Percentiles rank a stretch among this genome's conserved stretches.
Conservation (phyloP, 768 basidiomycete genomes). For the Russula foetens region DNA sequence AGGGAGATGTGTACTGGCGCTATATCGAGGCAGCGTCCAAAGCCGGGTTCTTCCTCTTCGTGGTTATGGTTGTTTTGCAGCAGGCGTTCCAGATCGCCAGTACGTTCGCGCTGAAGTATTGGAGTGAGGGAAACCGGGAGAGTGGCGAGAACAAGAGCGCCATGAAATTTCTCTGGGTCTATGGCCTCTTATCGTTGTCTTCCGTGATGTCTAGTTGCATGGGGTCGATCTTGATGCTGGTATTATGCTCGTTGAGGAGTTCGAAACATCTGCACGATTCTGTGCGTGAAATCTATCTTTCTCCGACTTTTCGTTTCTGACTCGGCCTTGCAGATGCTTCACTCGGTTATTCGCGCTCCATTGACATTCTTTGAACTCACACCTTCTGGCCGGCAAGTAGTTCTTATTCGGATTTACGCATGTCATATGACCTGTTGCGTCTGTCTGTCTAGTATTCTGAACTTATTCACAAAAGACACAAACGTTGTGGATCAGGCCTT, state of each 20-base stretch:
- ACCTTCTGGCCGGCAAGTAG: constrained; percentile 65
- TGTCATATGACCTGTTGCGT: background rate
- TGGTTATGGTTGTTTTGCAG: constrained; percentile 43
- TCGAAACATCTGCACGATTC: constrained; percentile 69
- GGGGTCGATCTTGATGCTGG: constrained; percentile 62
- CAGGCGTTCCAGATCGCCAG: constrained; percentile 56
- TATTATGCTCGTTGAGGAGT: constrained; percentile 67
- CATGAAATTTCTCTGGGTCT: constrained; percentile 48
- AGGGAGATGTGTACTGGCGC: constrained; percentile 60
- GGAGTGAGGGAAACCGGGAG: constrained; percentile 72
- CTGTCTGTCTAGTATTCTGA: constrained; percentile 53
- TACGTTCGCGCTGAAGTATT: constrained; percentile 63
- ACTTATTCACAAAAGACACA: constrained; percentile 85
- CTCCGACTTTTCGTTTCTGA: background rate
- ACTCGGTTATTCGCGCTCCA: constrained; percentile 74
- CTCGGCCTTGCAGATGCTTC: constrained; percentile 49
- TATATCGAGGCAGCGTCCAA: constrained; percentile 79
- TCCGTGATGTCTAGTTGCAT: constrained; percentile 46
- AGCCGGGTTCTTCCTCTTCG: constrained; percentile 50
- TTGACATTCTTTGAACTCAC: constrained; percentile 87
- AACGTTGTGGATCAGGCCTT: constrained; percentile 83
- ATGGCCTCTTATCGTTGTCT: constrained; percentile 59
- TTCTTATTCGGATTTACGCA: background rate
- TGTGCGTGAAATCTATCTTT: constrained; percentile 33
- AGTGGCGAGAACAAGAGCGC: constrained; percentile 51